Percentiles rank a stretch among this genome's conserved stretches.
Conservation (phyloP, 169 alveolate genomes). For the Eimeria falciformis region DNA sequence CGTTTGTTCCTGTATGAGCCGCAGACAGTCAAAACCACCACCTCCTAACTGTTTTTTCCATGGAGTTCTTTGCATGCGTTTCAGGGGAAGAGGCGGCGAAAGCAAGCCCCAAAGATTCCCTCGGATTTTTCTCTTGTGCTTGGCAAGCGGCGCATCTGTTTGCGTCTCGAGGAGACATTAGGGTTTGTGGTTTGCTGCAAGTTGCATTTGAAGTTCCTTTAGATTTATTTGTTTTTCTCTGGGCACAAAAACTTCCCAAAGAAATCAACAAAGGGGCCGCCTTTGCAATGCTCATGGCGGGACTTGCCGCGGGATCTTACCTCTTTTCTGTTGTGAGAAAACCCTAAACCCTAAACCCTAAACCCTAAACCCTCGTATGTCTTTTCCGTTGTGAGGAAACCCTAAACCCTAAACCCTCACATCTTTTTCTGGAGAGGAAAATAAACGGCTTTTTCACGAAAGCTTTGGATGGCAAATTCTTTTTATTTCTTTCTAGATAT, state of each 20-base stretch:
- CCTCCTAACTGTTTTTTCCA: too few species aligned
- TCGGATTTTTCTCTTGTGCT: not conserved
- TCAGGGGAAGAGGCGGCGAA: too few species aligned
- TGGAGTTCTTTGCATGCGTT: too few species aligned
- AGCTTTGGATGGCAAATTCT: too few species aligned
- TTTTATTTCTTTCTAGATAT: too few species aligned
- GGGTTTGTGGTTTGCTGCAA: not conserved
- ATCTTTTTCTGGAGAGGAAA: not conserved
- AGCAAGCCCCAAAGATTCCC: not conserved
- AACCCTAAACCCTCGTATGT: not conserved
- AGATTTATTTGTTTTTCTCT: not conserved
- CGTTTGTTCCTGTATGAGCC: too few species aligned
- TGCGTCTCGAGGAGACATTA: not conserved
- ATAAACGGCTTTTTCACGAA: too few species aligned
- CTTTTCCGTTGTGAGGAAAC: too few species aligned
- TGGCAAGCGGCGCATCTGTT: not conserved
- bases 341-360: not conserved
- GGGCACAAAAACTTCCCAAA: not conserved
- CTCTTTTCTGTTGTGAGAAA: constrained; percentile 26
- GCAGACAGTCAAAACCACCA: too few species aligned
- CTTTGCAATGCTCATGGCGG: constrained; percentile 47
- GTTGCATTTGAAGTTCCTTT: constrained; percentile 50
- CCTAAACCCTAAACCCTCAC: too few species aligned
- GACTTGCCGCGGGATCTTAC: constrained; percentile 6
- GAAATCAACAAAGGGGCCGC: constrained; percentile 1